Evolutionary conservation across 2,329 filamentous ascomycete genomes (phyloP), one percentile per base, ranked within the genome.

Genomic region (Cladosporium sp.): DNA sequence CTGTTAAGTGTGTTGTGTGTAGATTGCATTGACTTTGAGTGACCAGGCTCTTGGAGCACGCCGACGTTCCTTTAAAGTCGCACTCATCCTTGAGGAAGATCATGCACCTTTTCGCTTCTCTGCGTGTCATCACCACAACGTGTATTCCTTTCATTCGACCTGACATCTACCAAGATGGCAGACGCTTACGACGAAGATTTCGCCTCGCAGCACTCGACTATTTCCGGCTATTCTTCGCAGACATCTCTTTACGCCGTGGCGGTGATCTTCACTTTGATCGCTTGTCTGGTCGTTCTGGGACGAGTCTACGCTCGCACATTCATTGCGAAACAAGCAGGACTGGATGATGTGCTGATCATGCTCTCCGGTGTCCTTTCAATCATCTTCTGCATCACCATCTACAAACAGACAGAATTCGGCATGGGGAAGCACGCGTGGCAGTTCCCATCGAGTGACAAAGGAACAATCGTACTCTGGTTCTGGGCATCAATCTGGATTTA

Each of bases 401-500:
- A 32, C 9, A 32, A 32, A n/a, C 30, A 32, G 30, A 32, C 30
- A 4, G 30, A 32, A n/a, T 32, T 32, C n/a, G 30, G 30, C 30
- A 32, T 32, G 30, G 30, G 30, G 11, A 32, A 32, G 30, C 30
- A 32, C n/a, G 30, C 30, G 30, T 32, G 30, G 30, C 30, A 32
- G n/a, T 32, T 32, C 9, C 30, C 30, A 3, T n/a, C 12, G 11
- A 32, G 30, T n/a, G 30, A 32, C 30, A 32, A 32, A 9, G 30
- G 11, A 11, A 12, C 12, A 4, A 32, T 32, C 30, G 30, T 32
- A 4, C 30, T 32, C 9, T 32, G 30, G 30, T 32, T 56, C 51
- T 57, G 54, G 53, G 51, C 47, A 6, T 53, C 51, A 3, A 45
- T 50, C 18, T 52, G 48, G 45, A 41, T 43, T 24, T 57, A 57